Evolutionary conservation across 2,329 filamentous ascomycete species (phyloP).

Genomic region (Cladophialophora psammophila): DNA sequence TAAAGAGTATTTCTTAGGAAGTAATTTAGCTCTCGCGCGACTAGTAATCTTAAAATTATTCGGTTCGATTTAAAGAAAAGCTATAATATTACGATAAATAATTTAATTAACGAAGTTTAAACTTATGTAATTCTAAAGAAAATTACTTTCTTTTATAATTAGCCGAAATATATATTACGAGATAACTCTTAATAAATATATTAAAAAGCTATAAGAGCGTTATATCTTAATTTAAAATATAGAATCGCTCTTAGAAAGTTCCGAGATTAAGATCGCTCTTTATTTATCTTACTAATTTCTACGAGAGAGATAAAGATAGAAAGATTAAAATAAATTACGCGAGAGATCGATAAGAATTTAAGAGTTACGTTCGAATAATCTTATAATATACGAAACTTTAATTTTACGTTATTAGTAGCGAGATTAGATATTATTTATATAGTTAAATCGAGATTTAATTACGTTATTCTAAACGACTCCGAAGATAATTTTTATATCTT

Average conservation of each 20-base stretch:
- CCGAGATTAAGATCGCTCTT: no score
- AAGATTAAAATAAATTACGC: background rate
- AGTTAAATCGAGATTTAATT: no score
- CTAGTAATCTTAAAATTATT: no score
- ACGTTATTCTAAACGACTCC: no score
- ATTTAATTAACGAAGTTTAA: background rate
- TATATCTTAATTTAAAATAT: constrained; percentile 8
- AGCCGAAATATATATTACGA: background rate
- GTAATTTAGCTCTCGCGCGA: no score
- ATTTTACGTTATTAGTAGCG: background rate
- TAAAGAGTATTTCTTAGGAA: no score
- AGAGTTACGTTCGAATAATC: background rate
- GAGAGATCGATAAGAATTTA: background rate
- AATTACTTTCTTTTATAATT: background rate
- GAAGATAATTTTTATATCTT: no score
- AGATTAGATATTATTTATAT: background rate
- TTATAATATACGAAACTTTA: background rate
- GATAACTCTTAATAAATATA: constrained; percentile 6
- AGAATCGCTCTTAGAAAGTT: constrained; percentile 1
- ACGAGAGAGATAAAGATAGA: background rate
- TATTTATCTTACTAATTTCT: background rate
- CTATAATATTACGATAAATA: background rate
- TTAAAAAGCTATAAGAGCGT: background rate
- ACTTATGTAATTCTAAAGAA: background rate
- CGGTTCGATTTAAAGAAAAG: background rate